phyloP scores from a whole-genome alignment of 2,329 filamentous ascomycete genomes.

The Ophiostoma fasciatum region DNA sequence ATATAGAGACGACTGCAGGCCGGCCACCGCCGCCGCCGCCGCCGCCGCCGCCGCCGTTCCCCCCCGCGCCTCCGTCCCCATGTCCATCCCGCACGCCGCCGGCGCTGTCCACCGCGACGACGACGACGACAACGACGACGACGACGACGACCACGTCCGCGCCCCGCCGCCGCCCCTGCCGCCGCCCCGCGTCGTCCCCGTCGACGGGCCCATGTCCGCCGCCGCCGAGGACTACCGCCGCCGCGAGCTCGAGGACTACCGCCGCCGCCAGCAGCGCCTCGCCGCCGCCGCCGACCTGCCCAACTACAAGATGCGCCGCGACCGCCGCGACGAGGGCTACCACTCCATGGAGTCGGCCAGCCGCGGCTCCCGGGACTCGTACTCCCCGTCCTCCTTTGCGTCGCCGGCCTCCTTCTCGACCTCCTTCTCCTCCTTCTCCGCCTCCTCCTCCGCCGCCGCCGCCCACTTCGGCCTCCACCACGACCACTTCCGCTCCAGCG shows the following conservation, averaged over 20 bases:
- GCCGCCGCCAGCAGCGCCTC: not conserved
- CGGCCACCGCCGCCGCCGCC: conserved; percentile 5
- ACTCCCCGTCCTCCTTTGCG: no score
- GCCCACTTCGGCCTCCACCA: conserved; percentile 35
- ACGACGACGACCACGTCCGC: conserved; percentile 18
- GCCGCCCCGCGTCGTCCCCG: conserved; percentile 19
- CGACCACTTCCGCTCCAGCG: conserved; percentile 30
- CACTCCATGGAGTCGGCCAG: conserved; percentile 10
- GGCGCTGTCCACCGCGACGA: no score
- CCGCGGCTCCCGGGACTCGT: no score
- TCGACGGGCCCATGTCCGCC: conserved; percentile 13
- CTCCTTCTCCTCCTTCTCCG: no score
- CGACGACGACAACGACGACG: no score
- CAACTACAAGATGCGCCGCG: conserved; percentile 12
- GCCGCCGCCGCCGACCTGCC: conserved; percentile 9
- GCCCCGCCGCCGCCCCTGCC: conserved; percentile 23
- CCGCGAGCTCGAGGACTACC: conserved; percentile 10
- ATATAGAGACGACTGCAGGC: conserved; percentile 12
- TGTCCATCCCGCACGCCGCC: conserved; percentile 21
- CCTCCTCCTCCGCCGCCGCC: conserved; percentile 15
- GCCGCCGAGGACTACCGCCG: conserved; percentile 9
- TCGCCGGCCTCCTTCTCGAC: no score
- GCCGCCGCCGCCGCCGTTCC: conserved; percentile 16
- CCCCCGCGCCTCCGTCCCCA: conserved; percentile 20
- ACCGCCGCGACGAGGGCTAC: conserved; percentile 13